Conservation (phyloP, 83 land plant genomes). For the Picea abies region DNA sequence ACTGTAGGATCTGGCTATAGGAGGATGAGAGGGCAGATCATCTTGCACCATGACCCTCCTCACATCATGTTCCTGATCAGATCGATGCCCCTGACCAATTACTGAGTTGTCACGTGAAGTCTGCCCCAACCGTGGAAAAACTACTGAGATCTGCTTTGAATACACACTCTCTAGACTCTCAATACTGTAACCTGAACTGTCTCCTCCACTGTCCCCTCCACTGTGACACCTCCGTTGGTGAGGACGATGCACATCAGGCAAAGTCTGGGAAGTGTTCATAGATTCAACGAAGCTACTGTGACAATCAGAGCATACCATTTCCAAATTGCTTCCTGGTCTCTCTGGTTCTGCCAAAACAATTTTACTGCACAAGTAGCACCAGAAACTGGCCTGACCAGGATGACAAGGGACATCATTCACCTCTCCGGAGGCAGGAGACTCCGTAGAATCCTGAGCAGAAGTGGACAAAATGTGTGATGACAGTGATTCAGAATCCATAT, state of each 20-base stretch:
- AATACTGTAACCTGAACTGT: conserved; percentile 28
- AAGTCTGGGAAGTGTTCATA: conserved; percentile 12
- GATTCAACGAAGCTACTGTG: conserved; percentile 44
- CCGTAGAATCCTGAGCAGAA: background rate
- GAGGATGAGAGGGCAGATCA: too few species aligned
- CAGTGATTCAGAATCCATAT: conserved; percentile 29
- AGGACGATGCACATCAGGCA: background rate
- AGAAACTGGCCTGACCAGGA: background rate
- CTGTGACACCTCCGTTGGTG: conserved; percentile 24
- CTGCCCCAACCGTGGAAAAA: too few species aligned
- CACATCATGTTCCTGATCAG: too few species aligned
- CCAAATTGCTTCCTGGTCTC: conserved; percentile 12
- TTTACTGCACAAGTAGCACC: conserved; percentile 31
- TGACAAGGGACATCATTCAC: background rate
- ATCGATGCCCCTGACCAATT: too few species aligned
- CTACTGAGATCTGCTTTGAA: too few species aligned
- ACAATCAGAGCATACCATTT: conserved; percentile 42
- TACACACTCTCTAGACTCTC: conserved; percentile 41
- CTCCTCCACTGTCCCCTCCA: too few species aligned
- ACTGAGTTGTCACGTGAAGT: too few species aligned
- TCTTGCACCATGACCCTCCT: too few species aligned
- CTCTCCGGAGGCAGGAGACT: background rate
- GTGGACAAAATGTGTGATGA: background rate
- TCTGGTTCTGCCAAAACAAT: conserved; percentile 28
- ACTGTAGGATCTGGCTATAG: background rate